A percentile compares a stretch with the other conserved stretches of the same genome.
phyloP scores from a whole-genome alignment of 352 stramenopile species.

The Pseudoperonospora humuli region DNA sequence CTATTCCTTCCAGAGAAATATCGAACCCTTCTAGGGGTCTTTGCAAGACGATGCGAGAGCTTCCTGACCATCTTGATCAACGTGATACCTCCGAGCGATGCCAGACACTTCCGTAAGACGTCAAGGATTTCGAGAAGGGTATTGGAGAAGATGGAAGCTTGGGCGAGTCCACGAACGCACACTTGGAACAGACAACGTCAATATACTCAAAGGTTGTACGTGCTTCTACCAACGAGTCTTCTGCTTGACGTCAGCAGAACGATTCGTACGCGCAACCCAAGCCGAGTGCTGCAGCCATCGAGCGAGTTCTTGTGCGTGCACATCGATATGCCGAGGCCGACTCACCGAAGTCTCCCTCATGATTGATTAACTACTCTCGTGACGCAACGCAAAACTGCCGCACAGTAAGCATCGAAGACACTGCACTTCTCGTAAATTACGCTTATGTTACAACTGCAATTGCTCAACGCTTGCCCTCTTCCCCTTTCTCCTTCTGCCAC shows the following conservation, averaged over 20 bases:
- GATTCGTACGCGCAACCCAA: conserved; percentile 46
- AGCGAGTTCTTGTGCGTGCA: conserved; percentile 74
- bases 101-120: too few species aligned
- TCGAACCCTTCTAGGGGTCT: too few species aligned
- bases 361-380: conserved; percentile 7
- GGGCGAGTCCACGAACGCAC: too few species aligned
- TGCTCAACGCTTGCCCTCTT: background rate
- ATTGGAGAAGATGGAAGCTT: too few species aligned
- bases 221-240: too few species aligned
- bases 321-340: conserved; percentile 37
- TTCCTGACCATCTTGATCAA: too few species aligned
- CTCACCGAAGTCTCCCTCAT: background rate
- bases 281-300: conserved; percentile 53
- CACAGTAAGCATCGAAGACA: background rate
- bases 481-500: background rate
- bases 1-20: too few species aligned
- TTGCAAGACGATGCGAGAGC: too few species aligned
- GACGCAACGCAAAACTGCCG: conserved; percentile 1
- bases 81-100: too few species aligned
- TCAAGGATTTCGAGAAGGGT: too few species aligned
- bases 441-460: conserved; percentile 7
- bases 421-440: conserved; percentile 14
- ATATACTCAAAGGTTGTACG: too few species aligned
- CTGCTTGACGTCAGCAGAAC: conserved; percentile 47
- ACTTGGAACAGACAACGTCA: too few species aligned